Percentiles rank a stretch among this genome's conserved stretches.
Evolutionary conservation across 2,329 filamentous ascomycete genomes (phyloP).

Genomic region (Lecanicillium sp.): DNA sequence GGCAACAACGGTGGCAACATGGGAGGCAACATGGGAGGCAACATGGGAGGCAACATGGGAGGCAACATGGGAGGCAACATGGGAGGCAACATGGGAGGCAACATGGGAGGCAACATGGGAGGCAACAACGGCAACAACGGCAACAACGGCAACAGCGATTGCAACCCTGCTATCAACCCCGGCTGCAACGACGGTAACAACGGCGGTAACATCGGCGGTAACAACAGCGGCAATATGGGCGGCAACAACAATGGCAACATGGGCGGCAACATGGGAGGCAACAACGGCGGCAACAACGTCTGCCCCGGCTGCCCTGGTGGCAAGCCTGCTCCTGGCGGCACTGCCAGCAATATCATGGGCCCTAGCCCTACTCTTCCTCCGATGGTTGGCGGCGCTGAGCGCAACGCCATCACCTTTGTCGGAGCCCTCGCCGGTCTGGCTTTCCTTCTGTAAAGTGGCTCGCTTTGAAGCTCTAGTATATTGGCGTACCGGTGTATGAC

Average conservation of each 20-base stretch:
- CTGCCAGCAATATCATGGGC: slow-evolving; percentile 1
- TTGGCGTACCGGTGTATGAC: slow-evolving; percentile 1
- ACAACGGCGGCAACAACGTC: not conserved
- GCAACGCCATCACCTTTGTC: slow-evolving; percentile 18
- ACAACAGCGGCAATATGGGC: not conserved
- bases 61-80: not conserved
- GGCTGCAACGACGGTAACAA: not conserved
- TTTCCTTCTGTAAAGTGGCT: slow-evolving; percentile 19
- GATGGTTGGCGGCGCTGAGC: slow-evolving; percentile 19
- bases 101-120: not conserved
- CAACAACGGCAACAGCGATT: not conserved
- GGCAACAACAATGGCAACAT: too few species aligned
- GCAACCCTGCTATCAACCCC: too few species aligned
- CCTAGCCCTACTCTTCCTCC: slow-evolving; percentile 10
- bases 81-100: not conserved
- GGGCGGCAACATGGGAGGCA: too few species aligned
- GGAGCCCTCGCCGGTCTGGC: slow-evolving; percentile 20
- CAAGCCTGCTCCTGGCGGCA: slow-evolving; percentile 7
- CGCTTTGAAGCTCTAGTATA: not conserved
- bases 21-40: not conserved
- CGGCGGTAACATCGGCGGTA: not conserved
- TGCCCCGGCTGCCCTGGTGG: not conserved
- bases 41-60: not conserved
- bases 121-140: not conserved
- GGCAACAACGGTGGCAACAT: not conserved